Evolutionary conservation across 2,329 filamentous ascomycete genomes (phyloP), one percentile per base, ranked within the genome.

Genomic region (Neobulgaria alba): DNA sequence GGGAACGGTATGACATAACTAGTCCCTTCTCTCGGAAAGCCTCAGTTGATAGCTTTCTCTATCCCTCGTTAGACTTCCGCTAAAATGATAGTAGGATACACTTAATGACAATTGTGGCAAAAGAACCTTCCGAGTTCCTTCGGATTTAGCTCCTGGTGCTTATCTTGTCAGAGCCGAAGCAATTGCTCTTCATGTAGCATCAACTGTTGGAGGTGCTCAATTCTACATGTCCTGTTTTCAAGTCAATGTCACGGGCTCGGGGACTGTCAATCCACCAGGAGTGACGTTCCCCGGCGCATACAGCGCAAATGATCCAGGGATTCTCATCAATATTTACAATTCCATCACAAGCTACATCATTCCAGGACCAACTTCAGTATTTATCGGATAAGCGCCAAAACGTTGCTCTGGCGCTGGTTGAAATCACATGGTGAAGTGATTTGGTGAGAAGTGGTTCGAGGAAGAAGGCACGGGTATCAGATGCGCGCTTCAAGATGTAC

Each of bases 81-180:
- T n/a, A n/a, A n/a, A n/a, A n/a, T n/a, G n/a, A n/a, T n/a, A 14
- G 15, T 15, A 33, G 30, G 30, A 33, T 17, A 14, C 18, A 5
- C 40, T 65, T 46, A 63, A 63, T 45, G 50, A 40, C 41, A 61
- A 61, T 40, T 64, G 62, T 38, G 62, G 71, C 20, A 71, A 67
- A 63, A 57, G 61, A 30, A 69, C 64, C 50, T 69, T 75, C 58
- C 62, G 60, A 45, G 57, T 76, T 45, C 73, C 73, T 30, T 53
- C 61, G 23, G 69, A 67, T 59, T 64, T 76, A 43, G 67, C 71
- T 3, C 61, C 69, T 2, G 73, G 72, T 33, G 63, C 75, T 36
- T 76, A 76, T 49, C 66, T 77, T 19, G 59, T 77, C 54, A 66
- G 72, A 32, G 67, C 71, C 19, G 72, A 77, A 61, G 63, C 70